Conservation (phyloP, 108 stramenopile species). For the Ochromonas danica region DNA sequence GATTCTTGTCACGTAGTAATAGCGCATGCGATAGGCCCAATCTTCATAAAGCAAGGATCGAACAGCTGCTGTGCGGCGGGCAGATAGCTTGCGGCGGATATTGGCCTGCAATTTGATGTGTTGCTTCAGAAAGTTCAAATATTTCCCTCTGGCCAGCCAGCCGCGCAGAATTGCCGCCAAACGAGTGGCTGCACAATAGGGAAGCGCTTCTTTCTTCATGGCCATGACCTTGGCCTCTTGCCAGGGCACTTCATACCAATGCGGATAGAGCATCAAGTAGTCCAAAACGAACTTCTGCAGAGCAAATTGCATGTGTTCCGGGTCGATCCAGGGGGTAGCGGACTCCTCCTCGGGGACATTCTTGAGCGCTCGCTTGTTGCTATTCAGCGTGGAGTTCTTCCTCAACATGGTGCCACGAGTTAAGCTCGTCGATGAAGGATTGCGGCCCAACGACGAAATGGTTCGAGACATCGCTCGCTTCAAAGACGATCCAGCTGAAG, state of each 20-base stretch:
- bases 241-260: slow-evolving; percentile 11
- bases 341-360: neutral
- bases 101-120: slow-evolving; percentile 5
- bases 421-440: no score
- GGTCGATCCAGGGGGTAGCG: neutral
- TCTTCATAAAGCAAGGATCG: neutral
- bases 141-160: neutral
- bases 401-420: no score
- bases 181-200: slow-evolving; percentile 31
- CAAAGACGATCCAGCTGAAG: neutral
- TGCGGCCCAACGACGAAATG: neutral
- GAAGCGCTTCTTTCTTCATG: slow-evolving; percentile 24
- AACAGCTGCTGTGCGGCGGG: neutral
- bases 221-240: slow-evolving; percentile 15
- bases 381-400: neutral
- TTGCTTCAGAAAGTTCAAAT: neutral
- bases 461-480: neutral
- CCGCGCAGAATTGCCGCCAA: slow-evolving; percentile 8
- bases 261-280: neutral
- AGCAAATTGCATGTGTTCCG: neutral
- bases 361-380: neutral
- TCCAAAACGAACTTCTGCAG: slow-evolving; percentile 13
- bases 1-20: slow-evolving; percentile 1
- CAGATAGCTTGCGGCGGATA: slow-evolving; percentile 10
- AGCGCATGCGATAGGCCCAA: neutral